Evolutionary conservation across 2,329 filamentous ascomycete genomes (phyloP).

Genomic region (Parasarocladium wereldwijsianum): DNA sequence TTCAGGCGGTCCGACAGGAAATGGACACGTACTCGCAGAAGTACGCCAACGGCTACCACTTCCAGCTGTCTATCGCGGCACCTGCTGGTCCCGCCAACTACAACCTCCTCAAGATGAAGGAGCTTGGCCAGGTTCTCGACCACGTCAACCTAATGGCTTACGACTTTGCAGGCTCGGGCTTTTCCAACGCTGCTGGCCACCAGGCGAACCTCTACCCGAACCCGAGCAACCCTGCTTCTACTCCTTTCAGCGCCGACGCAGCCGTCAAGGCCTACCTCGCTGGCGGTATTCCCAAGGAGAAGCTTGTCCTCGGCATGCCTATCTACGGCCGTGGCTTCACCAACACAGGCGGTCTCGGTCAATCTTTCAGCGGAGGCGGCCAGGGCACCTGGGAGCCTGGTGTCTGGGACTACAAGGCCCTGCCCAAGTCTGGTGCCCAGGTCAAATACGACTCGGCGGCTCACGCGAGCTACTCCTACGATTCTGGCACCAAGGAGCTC

Average conservation of each 20-base stretch:
- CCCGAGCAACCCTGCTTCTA: slow-evolving; percentile 35
- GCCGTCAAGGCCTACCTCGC: slow-evolving; percentile 52
- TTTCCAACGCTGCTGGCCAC: slow-evolving; percentile 50
- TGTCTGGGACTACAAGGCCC: slow-evolving; percentile 67
- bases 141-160: slow-evolving; percentile 61
- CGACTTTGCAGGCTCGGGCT: slow-evolving; percentile 63
- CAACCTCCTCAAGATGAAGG: slow-evolving; percentile 28
- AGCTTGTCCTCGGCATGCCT: slow-evolving; percentile 67
- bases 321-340: slow-evolving; percentile 25
- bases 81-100: slow-evolving; percentile 36
- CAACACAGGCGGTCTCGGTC: slow-evolving; percentile 47
- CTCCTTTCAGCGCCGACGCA: slow-evolving; percentile 53
- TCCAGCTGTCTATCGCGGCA: slow-evolving; percentile 37
- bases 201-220: slow-evolving; percentile 56
- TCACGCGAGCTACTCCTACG: slow-evolving; percentile 58
- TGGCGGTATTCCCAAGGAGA: slow-evolving; percentile 44
- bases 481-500: slow-evolving; percentile 42
- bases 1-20: slow-evolving; percentile 27
- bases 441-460: slow-evolving; percentile 41
- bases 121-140: slow-evolving; percentile 35
- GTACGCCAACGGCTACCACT: slow-evolving; percentile 31
- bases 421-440: slow-evolving; percentile 46
- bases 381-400: slow-evolving; percentile 58
- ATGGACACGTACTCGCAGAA: slow-evolving; percentile 32
- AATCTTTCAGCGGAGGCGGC: slow-evolving; percentile 48